phyloP scores from a whole-genome alignment of 306 rosid species.

The Spatholobus suberectus region DNA sequence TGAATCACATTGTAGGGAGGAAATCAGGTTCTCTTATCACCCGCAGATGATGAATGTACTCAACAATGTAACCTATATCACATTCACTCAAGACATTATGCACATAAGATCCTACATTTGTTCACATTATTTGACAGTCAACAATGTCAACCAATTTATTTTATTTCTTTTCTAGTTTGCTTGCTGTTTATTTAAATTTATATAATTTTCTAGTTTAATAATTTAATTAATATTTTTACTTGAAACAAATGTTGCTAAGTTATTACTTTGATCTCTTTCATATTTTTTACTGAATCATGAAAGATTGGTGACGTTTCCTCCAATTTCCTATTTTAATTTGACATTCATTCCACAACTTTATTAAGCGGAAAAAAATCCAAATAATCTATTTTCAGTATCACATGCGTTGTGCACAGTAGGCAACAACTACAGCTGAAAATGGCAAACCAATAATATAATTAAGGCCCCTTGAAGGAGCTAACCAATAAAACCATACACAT shows the following conservation, averaged over 20 bases:
- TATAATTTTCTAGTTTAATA: neutral
- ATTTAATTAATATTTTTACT: neutral
- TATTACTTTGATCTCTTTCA: neutral
- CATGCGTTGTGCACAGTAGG: neutral
- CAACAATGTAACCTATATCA: neutral
- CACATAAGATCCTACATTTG: neutral
- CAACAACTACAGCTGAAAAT: neutral
- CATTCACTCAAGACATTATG: neutral
- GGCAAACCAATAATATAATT: slow-evolving; percentile 1
- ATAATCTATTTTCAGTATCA: neutral
- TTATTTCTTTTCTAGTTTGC: neutral
- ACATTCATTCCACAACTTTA: neutral
- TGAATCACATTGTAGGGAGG: neutral
- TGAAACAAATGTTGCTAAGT: neutral
- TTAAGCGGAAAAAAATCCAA: neutral
- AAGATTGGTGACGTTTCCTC: neutral
- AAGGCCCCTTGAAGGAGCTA: slow-evolving; percentile 26
- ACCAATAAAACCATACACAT: slow-evolving; percentile 21
- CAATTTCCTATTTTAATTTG: neutral
- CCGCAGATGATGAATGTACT: slow-evolving; percentile 30
- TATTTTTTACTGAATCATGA: slow-evolving; percentile 18
- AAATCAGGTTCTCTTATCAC: slow-evolving; percentile 7
- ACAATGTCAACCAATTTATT: neutral
- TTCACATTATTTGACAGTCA: neutral
- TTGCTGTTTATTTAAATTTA: neutral